Base-by-base conservation (phyloP, 164 flowering plant species). In the Chimonanthus salicifolius region DNA sequence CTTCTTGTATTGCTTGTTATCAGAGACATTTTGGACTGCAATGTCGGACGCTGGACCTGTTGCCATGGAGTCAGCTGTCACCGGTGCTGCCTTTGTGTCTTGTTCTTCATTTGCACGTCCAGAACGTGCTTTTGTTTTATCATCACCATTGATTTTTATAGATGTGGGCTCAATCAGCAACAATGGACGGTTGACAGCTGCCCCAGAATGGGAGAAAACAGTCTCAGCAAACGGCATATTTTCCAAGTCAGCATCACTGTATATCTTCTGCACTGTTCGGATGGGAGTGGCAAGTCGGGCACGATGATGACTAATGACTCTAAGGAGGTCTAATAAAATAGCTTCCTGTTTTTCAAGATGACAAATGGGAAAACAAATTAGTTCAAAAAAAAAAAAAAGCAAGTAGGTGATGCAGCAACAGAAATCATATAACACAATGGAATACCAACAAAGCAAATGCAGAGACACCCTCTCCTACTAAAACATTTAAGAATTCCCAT, bases 261-360 rank as follows among this genome's bases (percentile, higher is more conserved):
- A 87, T 64, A 89, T 77, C 82, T 92, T 91, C 82, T 92, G 98
- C 72, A 95, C 82, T 6, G 98, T 92, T 48, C 98, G 97, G 70
- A 95, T 88, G 49, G 98, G 99, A 47, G 99, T 93, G 51, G 99
- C 98, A 74, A 95, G 91, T 54, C 98, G 87, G 15, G 98, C 99
- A 6, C 90, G 84, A 74, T 95, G 99, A 84, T 95, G 99, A 77
- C 94, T 88, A 81, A 95, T 90, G 71, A 95, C 98, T 81, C 98
- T 87, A 45, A 95, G 89, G 73, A 95, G 96, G 83, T 95, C 99
- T 83, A 92, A 78, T 67, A 95, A 75, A 77, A 95, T 88, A 51
- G 89, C 90, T 88, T 95, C 99, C 99, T 95, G 90, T 74, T 78
- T 46, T 74, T 58, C 11, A 18, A 67, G 65, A 20, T 54, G 15